Conservation (phyloP, 225 moss, liverwort and hornwort genomes). For the Rhytidiadelphus loreus region DNA sequence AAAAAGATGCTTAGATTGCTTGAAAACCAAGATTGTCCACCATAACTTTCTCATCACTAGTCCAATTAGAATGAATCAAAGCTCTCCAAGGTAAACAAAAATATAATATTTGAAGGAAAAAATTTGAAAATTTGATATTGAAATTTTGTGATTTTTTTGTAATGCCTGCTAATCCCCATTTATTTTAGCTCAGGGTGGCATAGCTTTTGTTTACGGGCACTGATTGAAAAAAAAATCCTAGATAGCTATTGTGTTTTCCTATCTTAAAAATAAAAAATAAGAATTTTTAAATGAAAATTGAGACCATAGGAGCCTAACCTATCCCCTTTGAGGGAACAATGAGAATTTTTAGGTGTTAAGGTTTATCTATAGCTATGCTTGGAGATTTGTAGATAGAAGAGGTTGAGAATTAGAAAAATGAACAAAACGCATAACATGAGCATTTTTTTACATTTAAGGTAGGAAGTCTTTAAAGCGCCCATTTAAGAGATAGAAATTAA, state of each 20-base stretch:
- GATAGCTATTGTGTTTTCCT: background rate
- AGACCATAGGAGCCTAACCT: fast-evolving
- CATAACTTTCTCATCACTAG: background rate
- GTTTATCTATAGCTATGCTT: fast-evolving
- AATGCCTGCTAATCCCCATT: fast-evolving
- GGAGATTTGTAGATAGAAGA: background rate
- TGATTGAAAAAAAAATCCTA: background rate
- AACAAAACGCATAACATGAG: fast-evolving
- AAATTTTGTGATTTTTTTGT: too few relatives aligned
- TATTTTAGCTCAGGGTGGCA: too few relatives aligned
- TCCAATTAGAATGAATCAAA: background rate
- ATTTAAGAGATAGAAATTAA: background rate
- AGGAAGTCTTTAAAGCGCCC: background rate
- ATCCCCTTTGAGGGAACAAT: fast-evolving
- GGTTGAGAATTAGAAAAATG: background rate
- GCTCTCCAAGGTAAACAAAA: background rate
- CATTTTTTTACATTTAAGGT: background rate
- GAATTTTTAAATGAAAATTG: background rate
- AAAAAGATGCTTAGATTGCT: background rate
- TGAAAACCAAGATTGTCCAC: background rate
- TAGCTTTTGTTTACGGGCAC: fast-evolving
- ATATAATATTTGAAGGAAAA: background rate
- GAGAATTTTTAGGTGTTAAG: too few relatives aligned
- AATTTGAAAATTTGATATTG: too few relatives aligned
- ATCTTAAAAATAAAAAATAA: too few relatives aligned